Evolutionary conservation across 257 asterid species (phyloP).

Genomic region (Nicotiana benthamiana): DNA sequence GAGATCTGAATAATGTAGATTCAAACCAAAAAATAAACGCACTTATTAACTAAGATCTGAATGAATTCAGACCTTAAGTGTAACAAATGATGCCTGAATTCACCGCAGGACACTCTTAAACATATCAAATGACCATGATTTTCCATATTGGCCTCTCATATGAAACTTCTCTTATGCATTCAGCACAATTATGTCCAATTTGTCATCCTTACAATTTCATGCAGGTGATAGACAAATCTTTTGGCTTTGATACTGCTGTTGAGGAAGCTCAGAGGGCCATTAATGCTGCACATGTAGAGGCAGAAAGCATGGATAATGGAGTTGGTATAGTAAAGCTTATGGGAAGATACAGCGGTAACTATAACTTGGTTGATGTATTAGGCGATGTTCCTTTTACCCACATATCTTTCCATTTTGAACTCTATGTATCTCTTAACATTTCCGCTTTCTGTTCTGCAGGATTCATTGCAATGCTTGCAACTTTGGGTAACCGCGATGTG

Average conservation of each 20-base stretch:
- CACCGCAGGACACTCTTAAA: background rate
- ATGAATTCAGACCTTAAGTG: no score
- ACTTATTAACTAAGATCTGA: no score
- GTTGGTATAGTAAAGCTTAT: slow-evolving; percentile 93
- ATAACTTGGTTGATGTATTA: slow-evolving; percentile 4
- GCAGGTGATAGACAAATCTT: slow-evolving; percentile 93
- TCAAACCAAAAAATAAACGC: no score
- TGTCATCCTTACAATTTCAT: background rate
- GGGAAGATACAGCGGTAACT: slow-evolving; percentile 92
- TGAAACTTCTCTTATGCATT: background rate
- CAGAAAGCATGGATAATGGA: slow-evolving; percentile 83
- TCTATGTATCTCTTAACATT: background rate
- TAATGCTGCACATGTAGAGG: slow-evolving; percentile 98
- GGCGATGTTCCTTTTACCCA: slow-evolving; percentile 5
- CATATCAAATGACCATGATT: background rate
- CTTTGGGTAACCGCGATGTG: slow-evolving; percentile 95
- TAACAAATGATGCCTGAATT: no score
- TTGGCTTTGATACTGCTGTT: slow-evolving; percentile 96
- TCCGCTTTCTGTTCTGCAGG: slow-evolving; percentile 37
- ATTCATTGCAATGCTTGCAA: slow-evolving; percentile 92
- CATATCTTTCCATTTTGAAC: slow-evolving; percentile 8
- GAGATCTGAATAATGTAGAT: no score
- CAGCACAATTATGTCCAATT: background rate
- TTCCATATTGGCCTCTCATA: background rate
- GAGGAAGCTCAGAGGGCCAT: slow-evolving; percentile 99